These are phyloP conservation scores for Epichloe brachyelytri DNA, from an alignment of 2,329 filamentous ascomycete genomes.

Conservation along the genomic window DNA sequence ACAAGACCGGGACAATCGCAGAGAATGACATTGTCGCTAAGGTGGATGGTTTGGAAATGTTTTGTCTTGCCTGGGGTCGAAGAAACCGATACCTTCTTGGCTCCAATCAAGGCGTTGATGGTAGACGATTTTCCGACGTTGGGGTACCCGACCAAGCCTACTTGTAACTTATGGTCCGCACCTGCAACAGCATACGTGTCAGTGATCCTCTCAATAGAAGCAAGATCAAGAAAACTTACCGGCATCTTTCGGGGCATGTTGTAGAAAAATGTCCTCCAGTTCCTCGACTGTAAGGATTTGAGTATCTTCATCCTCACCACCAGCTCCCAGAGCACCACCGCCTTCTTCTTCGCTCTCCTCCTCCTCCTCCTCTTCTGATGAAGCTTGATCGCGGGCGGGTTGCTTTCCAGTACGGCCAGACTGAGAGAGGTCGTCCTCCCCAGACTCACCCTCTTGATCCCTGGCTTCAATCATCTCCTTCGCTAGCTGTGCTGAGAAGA, in stretches of 20 bases:
- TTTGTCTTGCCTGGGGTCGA: constrained; percentile 97
- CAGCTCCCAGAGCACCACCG: constrained; percentile 10
- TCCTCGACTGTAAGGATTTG: constrained; percentile 88
- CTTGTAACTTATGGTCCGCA: constrained; percentile 57
- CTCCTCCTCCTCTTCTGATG: constrained; percentile 10
- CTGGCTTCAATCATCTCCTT: constrained; percentile 76
- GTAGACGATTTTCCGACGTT: constrained; percentile 99
- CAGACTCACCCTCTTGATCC: constrained; percentile 37
- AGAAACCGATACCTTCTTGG: constrained; percentile 97
- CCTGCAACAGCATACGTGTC: constrained; percentile 20
- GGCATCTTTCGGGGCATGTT: constrained; percentile 46
- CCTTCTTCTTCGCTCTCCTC: constrained; percentile 30
- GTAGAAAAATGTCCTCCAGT: constrained; percentile 75
- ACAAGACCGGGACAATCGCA: constrained; percentile 98
- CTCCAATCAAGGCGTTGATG: constrained; percentile 95
- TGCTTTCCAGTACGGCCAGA: constrained; percentile 17
- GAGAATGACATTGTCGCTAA: constrained; percentile 77
- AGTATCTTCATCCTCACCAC: constrained; percentile 42
- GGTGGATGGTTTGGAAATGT: constrained; percentile 96
- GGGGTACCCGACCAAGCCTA: constrained; percentile 92
- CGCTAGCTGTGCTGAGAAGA: constrained; percentile 88
- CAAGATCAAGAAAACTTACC: constrained; percentile 26
- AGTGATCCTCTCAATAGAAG: not conserved
- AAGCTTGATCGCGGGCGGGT: constrained; percentile 9
- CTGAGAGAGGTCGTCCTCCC: constrained; percentile 18